These are phyloP conservation scores for Candida xyloterini DNA, from an alignment of 805 yeast genomes.

Conservation along the genomic window DNA sequence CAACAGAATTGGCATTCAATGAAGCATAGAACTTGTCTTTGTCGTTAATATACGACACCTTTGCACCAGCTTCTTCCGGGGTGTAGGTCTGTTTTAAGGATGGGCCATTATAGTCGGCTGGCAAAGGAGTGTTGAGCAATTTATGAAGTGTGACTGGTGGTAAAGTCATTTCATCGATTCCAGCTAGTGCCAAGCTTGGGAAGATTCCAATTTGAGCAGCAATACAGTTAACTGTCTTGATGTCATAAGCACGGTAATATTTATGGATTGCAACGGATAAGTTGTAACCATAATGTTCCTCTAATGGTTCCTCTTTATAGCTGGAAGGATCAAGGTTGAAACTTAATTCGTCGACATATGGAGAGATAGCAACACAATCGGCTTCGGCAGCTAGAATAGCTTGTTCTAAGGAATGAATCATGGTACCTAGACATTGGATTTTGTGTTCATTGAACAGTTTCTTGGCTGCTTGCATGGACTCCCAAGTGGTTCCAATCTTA, in stretches of 20 bases:
- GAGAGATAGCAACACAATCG: conserved; percentile 34
- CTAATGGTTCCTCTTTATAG: conserved; percentile 22
- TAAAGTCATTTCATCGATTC: conserved; percentile 36
- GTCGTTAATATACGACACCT: conserved; percentile 20
- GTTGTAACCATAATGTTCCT: conserved; percentile 31
- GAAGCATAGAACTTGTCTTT: conserved; percentile 18
- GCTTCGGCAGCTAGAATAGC: conserved; percentile 38
- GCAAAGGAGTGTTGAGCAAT: conserved; percentile 24
- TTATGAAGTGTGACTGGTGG: conserved; percentile 31
- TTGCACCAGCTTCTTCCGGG: conserved; percentile 24
- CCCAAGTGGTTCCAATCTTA: conserved; percentile 36
- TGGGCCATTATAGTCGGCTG: conserved; percentile 27
- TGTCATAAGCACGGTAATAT: conserved; percentile 31
- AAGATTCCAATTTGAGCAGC: conserved; percentile 35
- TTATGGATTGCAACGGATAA: conserved; percentile 31
- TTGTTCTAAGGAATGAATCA: conserved; percentile 35
- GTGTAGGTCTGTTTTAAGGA: conserved; percentile 17
- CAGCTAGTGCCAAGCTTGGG: conserved; percentile 30
- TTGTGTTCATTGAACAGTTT: conserved; percentile 23
- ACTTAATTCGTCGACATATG: conserved; percentile 33
- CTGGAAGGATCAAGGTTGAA: conserved; percentile 28
- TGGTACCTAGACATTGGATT: conserved; percentile 35
- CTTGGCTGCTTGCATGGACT: conserved; percentile 33
- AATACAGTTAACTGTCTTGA: conserved; percentile 31
- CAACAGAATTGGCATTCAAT: conserved; percentile 16